Evolutionary conservation across 2,329 filamentous ascomycete genomes (phyloP).

Genomic region (Colletotrichum brevisporum): DNA sequence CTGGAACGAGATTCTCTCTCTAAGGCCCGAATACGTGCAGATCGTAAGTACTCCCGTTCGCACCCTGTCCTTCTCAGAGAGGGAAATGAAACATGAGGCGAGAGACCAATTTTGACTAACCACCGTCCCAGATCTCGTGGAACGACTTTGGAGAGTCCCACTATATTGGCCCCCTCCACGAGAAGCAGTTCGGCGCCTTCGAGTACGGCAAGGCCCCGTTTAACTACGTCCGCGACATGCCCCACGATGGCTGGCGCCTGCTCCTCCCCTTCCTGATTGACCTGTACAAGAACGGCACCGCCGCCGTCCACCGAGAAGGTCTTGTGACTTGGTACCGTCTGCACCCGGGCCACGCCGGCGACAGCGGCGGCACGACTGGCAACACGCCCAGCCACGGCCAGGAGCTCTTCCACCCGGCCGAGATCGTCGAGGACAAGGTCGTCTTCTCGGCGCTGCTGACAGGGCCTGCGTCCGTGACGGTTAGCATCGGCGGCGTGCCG

Average conservation of each 20-base stretch:
- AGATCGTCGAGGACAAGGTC: slow-evolving; percentile 43
- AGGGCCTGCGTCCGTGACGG: slow-evolving; percentile 43
- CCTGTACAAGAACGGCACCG: slow-evolving; percentile 50
- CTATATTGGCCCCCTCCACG: slow-evolving; percentile 63
- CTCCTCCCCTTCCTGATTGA: slow-evolving; percentile 57
- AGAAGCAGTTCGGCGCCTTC: slow-evolving; percentile 36
- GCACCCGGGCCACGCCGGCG: slow-evolving; percentile 41
- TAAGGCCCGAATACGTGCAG: slow-evolving; percentile 64
- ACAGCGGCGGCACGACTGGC: slow-evolving; percentile 46
- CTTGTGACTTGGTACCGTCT: slow-evolving; percentile 49
- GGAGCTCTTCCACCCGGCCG: slow-evolving; percentile 41
- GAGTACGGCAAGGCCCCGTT: slow-evolving; percentile 44
- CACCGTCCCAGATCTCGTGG: slow-evolving; percentile 47
- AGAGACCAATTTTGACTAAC: slow-evolving; percentile 36
- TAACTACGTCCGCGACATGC: slow-evolving; percentile 62
- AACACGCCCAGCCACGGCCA: slow-evolving; percentile 48
- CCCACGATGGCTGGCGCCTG: slow-evolving; percentile 65
- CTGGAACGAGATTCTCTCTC: slow-evolving; percentile 67
- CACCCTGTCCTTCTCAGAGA: no score
- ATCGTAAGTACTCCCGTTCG: slow-evolving; percentile 53
- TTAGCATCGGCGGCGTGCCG: slow-evolving; percentile 47
- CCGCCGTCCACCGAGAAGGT: slow-evolving; percentile 45
- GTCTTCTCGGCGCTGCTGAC: slow-evolving; percentile 48
- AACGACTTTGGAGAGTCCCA: slow-evolving; percentile 69
- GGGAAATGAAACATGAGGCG: no score